Percentiles rank a stretch among this genome's conserved stretches.
phyloP scores from a whole-genome alignment of 768 basidiomycete genomes.

The Lactifluus hygrophoroides region DNA sequence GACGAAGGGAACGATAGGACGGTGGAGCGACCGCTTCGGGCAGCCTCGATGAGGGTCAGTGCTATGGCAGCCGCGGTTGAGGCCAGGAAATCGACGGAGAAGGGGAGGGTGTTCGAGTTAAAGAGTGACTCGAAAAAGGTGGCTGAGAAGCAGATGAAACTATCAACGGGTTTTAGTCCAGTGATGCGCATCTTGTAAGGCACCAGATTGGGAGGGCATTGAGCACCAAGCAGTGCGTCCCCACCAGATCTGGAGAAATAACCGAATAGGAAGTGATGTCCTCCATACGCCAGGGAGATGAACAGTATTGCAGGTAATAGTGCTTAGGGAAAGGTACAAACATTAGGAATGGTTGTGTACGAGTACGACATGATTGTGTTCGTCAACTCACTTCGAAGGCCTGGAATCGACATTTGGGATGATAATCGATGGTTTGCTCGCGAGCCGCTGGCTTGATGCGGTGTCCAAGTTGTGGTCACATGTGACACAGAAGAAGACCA shows the following conservation, averaged over 20 bases:
- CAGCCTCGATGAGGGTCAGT: conserved; percentile 15
- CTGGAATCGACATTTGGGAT: not conserved
- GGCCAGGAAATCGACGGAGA: conserved; percentile 5
- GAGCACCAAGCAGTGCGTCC: not conserved
- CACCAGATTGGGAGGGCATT: conserved; percentile 16
- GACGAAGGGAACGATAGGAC: conserved; percentile 5
- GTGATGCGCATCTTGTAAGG: conserved; percentile 15
- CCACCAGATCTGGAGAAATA: conserved; percentile 16
- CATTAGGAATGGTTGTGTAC: not conserved
- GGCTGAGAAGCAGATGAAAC: conserved; percentile 9
- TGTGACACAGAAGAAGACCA: too few relatives aligned
- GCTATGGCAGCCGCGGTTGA: conserved; percentile 5
- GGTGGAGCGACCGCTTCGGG: conserved; percentile 1
- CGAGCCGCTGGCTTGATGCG: too few relatives aligned
- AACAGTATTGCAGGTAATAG: conserved; percentile 11
- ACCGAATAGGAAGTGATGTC: conserved; percentile 5
- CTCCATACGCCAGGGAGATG: not conserved
- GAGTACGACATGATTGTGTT: not conserved
- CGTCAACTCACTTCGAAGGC: not conserved
- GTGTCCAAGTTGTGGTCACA: too few relatives aligned
- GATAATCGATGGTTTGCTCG: not conserved
- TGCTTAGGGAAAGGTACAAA: not conserved
- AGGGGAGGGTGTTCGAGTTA: not conserved
- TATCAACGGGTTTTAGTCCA: conserved; percentile 1
- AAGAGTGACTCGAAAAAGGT: conserved; percentile 10